phyloP scores from a whole-genome alignment of 1,284 basidiomycete genomes.

The Phylloporus sp. region DNA sequence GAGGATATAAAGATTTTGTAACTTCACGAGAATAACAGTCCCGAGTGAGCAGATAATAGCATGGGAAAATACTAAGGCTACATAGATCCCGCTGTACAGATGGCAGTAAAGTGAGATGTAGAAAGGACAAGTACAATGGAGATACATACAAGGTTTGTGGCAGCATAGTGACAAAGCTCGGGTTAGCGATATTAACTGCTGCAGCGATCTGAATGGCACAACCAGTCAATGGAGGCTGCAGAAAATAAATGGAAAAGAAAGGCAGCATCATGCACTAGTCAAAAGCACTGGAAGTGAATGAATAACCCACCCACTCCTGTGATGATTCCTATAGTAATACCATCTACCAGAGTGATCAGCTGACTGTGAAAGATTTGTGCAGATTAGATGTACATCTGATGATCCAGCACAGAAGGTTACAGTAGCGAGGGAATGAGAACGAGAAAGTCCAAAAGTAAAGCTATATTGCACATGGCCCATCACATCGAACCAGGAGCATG shows the following conservation, averaged over 20 bases:
- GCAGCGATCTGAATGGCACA: constrained; percentile 74
- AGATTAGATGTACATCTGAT: constrained; percentile 67
- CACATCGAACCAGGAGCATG: neutral
- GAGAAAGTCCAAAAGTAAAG: constrained; percentile 82
- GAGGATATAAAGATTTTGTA: constrained; percentile 73
- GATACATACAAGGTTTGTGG: constrained; percentile 58
- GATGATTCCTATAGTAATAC: constrained; percentile 51
- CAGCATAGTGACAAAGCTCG: constrained; percentile 55
- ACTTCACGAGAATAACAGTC: constrained; percentile 66
- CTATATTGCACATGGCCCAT: constrained; percentile 32
- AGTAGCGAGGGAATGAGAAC: constrained; percentile 63
- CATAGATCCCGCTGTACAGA: constrained; percentile 62
- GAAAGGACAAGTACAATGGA: neutral
- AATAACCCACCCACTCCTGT: constrained; percentile 47
- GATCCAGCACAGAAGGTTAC: constrained; percentile 74
- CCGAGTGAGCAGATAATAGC: constrained; percentile 67
- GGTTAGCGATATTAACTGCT: constrained; percentile 61
- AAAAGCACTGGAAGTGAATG: no score
- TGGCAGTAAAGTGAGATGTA: neutral
- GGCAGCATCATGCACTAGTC: neutral
- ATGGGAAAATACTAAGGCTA: constrained; percentile 59
- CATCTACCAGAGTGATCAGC: constrained; percentile 3
- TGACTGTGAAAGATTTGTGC: neutral
- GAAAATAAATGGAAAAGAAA: neutral
- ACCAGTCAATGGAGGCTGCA: constrained; percentile 73